Percentiles rank a stretch among this genome's conserved stretches.
Conservation (phyloP, 306 rosid genomes). For the Lithocarpus polystachyus region DNA sequence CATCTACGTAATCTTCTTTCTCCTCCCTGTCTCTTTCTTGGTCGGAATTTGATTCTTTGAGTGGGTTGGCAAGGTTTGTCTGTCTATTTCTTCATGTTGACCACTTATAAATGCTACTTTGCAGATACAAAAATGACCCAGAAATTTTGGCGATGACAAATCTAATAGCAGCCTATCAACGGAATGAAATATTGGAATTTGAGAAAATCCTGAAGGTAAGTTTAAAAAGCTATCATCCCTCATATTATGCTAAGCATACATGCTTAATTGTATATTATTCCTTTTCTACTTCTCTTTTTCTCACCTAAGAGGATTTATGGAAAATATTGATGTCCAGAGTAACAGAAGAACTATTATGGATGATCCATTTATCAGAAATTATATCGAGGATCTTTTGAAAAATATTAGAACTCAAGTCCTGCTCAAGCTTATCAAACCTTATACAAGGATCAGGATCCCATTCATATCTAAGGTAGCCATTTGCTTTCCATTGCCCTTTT, state of each 20-base stretch:
- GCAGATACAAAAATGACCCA: conserved; percentile 94
- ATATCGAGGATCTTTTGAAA: conserved; percentile 94
- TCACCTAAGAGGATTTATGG: conserved; percentile 20
- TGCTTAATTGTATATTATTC: neutral
- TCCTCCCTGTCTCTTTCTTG: conserved; percentile 4
- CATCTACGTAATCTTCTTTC: conserved; percentile 27
- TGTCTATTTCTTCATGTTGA: neutral
- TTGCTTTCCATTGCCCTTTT: neutral
- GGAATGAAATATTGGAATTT: conserved; percentile 93
- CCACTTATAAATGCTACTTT: conserved; percentile 20
- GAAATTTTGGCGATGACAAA: conserved; percentile 99
- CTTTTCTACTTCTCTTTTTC: conserved; percentile 13
- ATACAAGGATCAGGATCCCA: conserved; percentile 94
- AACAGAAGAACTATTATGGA: conserved; percentile 97
- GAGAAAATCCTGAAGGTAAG: conserved; percentile 93
- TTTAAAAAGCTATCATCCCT: neutral
- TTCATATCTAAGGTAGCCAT: conserved; percentile 83
- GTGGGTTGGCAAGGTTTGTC: neutral
- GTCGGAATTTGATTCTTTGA: neutral
- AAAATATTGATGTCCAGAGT: conserved; percentile 23
- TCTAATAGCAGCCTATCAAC: conserved; percentile 93
- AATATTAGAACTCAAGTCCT: conserved; percentile 96
- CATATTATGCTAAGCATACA: conserved; percentile 6
- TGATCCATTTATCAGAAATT: conserved; percentile 91
- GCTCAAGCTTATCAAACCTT: conserved; percentile 95